Evolutionary conservation across 768 basidiomycete genomes (phyloP), one percentile per base, ranked within the genome.

Genomic region (Russula abietina): DNA sequence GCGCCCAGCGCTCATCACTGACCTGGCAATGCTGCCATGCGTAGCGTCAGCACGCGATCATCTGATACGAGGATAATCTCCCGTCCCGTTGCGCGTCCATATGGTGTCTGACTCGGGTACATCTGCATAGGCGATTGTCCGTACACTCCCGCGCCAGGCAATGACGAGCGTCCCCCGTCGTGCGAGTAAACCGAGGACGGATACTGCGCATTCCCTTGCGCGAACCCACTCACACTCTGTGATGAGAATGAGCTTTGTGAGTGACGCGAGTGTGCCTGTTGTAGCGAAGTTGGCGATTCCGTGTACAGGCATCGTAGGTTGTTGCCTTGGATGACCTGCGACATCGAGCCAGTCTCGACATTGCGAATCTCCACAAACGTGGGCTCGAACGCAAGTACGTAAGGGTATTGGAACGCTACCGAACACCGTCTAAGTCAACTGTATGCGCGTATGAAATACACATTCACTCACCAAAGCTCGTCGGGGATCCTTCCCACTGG

Each of bases 341-440:
- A 87, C 73, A 98, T 82, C 41, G 84, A 76, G n/a, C 97, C 94
- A 2, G 89, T 93, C 71, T 96, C 93, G 60, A 99, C 93, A 71
- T 98, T 91, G 33, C 94, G 87, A 54, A 99, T 88, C 75, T 99
- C 97, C 69, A 98, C 89, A 72, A 99, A 99, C 0, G 89, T 88
- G 6, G 94, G 89, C 72, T 98, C 97, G 71, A 99, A 95, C 0
- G 96, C 97, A 55, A 99, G 79, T 30, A 98, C 92, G 73, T 93
- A 99, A 1, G 97, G 96, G 75, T 94, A 95, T 71, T 94, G 91
- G 14, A 98, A 83, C 2, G 96, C 96, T 98, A 70, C 2, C 36
- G n/a, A 55, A 0, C 6, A 33, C n/a, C 3, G 10, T 43, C n/a
- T n/a, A 19, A 7, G 43, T 52, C 11, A 16, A 57, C 55, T 22